Evolutionary conservation across 768 basidiomycete species (phyloP).

Genomic region (Panaeolus papilionaceus): DNA sequence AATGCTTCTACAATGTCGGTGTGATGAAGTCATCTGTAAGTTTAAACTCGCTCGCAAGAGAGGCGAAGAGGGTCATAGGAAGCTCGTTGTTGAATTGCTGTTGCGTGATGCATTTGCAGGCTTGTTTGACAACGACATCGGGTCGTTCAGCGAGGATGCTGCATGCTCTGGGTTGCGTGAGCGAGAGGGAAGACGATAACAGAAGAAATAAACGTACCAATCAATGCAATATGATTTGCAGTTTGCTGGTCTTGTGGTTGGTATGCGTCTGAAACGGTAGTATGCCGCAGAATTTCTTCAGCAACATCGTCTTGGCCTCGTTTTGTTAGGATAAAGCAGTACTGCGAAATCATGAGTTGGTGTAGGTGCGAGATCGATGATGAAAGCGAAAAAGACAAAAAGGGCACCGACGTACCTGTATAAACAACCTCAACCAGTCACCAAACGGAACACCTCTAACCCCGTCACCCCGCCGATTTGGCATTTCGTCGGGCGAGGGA

Average conservation of each 20-base stretch:
- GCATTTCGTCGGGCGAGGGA: no score
- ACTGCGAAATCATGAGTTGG: conserved; percentile 52
- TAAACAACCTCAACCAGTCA: no score
- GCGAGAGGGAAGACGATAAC: no score
- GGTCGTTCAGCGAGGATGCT: conserved; percentile 65
- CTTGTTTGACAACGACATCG: conserved; percentile 70
- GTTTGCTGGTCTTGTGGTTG: conserved; percentile 66
- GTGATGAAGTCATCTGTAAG: conserved; percentile 81
- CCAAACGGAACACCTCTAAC: no score
- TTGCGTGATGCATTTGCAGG: conserved; percentile 50
- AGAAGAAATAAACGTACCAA: conserved; percentile 56
- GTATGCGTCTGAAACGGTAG: conserved; percentile 77
- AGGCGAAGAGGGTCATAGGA: conserved; percentile 54
- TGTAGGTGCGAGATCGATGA: no score
- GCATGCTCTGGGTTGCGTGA: conserved; percentile 66
- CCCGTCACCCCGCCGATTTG: no score
- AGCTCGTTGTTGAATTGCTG: no score
- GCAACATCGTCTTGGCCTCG: conserved; percentile 69
- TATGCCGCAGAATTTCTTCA: conserved; percentile 78
- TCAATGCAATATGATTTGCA: conserved; percentile 75
- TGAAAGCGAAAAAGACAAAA: no score
- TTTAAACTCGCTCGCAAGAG: conserved; percentile 72
- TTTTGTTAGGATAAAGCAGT: conserved; percentile 63
- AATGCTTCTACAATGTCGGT: conserved; percentile 81
- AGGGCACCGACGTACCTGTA: no score